Conservation (phyloP, 495 filamentous ascomycete species). For the Trichoderma erinaceum region DNA sequence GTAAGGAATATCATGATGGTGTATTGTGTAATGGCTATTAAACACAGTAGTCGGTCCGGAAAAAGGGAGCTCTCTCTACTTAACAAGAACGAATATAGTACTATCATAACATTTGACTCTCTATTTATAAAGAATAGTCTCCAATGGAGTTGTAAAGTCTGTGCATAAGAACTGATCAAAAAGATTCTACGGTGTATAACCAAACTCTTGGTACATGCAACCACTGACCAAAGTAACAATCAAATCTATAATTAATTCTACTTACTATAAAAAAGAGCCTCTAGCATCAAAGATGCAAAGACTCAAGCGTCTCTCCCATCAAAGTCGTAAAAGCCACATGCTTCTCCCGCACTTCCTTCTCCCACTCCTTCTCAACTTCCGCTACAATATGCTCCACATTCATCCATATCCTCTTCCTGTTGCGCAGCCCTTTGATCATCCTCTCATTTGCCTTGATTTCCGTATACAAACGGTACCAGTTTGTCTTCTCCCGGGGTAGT, state of each 20-base stretch:
- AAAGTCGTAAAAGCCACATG: background rate
- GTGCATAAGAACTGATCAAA: too few species aligned
- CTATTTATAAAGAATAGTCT: too few species aligned
- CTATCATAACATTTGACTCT: too few species aligned
- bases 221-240: background rate
- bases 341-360: background rate
- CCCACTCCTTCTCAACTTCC: background rate
- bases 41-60: too few species aligned
- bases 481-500: background rate
- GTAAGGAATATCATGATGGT: too few species aligned
- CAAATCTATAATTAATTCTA: background rate
- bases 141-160: too few species aligned
- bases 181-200: too few species aligned
- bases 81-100: too few species aligned
- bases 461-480: background rate
- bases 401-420: conserved; percentile 1
- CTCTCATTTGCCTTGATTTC: background rate
- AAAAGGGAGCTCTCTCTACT: too few species aligned
- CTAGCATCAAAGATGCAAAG: background rate
- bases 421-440: background rate
- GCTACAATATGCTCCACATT: background rate
- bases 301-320: background rate
- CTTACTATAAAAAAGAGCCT: background rate
- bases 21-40: too few species aligned
- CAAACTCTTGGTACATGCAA: too few species aligned